Percentiles rank a stretch among this genome's conserved stretches.
Conservation (phyloP, 768 basidiomycete species). For the Lactarius deliciosus region DNA sequence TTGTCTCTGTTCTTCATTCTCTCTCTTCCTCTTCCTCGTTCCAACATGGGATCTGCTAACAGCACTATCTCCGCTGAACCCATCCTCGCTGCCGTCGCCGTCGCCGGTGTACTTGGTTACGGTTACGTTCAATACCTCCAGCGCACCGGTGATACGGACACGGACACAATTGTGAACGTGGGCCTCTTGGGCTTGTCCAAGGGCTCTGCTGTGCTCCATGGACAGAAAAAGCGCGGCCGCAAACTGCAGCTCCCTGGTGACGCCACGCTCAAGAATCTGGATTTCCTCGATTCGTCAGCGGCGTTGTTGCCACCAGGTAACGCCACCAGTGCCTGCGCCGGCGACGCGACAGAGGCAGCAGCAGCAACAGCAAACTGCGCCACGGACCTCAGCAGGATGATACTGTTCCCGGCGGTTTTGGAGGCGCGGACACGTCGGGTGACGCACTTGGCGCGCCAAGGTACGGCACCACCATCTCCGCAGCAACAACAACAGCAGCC, state of each 20-base stretch:
- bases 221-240: constrained; percentile 38
- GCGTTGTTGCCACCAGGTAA: constrained; percentile 22
- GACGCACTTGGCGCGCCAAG: neutral
- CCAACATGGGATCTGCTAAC: constrained; percentile 47
- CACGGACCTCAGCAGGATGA: constrained; percentile 37
- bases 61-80: constrained; percentile 45
- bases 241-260: constrained; percentile 26
- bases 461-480: neutral
- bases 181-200: constrained; percentile 1
- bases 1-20: constrained; percentile 3
- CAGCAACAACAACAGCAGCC: neutral
- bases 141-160: neutral
- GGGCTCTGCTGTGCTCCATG: constrained; percentile 22
- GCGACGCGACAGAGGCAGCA: constrained; percentile 26
- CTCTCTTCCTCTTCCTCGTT: constrained; percentile 2
- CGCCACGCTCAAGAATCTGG: constrained; percentile 22
- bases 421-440: constrained; percentile 29
- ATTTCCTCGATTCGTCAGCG: constrained; percentile 15
- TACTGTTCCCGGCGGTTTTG: constrained; percentile 50
- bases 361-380: neutral
- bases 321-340: constrained; percentile 34
- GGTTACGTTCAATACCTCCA: constrained; percentile 37
- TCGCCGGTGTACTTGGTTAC: constrained; percentile 44
- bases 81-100: constrained; percentile 40
- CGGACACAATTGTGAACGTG: neutral